Evolutionary conservation across 106 monocot species (phyloP).

Genomic region (Allium sativum): DNA sequence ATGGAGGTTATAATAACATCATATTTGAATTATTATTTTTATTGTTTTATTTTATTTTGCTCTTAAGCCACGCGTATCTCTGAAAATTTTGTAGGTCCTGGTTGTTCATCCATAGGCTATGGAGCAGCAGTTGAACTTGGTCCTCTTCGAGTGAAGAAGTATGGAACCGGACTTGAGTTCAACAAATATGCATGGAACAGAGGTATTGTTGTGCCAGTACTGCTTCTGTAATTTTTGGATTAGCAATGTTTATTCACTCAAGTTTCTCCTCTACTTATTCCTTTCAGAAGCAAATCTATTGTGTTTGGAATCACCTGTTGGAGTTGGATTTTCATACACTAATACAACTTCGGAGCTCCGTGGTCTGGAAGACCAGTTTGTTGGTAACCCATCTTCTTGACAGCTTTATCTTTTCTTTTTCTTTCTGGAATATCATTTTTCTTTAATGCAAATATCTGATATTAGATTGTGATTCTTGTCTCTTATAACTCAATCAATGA

Average conservation of each 20-base stretch:
- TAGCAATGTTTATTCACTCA: too few species aligned
- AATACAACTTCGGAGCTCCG: constrained; percentile 61
- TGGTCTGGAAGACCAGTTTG: constrained; percentile 55
- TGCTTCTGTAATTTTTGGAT: too few species aligned
- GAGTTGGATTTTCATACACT: constrained; percentile 69
- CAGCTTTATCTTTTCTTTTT: too few species aligned
- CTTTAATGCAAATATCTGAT: too few species aligned
- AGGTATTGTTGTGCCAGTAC: too few species aligned
- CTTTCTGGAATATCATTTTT: too few species aligned
- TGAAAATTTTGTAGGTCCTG: constrained; percentile 40
- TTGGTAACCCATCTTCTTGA: constrained; percentile 31
- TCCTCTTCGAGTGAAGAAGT: constrained; percentile 51
- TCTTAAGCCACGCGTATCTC: neutral
- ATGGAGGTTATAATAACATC: constrained; percentile 46
- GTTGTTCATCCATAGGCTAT: constrained; percentile 86
- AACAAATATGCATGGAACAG: constrained; percentile 77
- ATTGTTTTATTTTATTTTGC: neutral
- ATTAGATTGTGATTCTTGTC: too few species aligned
- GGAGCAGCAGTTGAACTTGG: constrained; percentile 72
- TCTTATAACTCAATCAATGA: too few species aligned
- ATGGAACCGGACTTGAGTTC: constrained; percentile 65
- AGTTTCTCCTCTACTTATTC: too few species aligned
- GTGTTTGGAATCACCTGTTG: constrained; percentile 58
- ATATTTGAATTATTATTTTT: neutral
- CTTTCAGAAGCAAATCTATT: constrained; percentile 65